phyloP scores from a whole-genome alignment of 306 rosid genomes.

The Ormosia semicastrata region DNA sequence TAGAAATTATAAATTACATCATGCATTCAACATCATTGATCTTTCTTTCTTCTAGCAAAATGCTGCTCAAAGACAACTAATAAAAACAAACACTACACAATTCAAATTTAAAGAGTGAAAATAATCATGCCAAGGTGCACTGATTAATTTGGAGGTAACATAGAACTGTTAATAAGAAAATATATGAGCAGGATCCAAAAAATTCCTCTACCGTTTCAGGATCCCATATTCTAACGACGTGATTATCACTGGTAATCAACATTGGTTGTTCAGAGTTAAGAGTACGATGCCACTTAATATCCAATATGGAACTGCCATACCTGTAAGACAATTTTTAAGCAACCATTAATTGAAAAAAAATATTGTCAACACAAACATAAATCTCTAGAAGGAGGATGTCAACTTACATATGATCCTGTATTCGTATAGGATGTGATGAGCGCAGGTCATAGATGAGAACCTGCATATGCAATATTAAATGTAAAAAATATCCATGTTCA shows the following conservation, averaged over 20 bases:
- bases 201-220: constrained; percentile 64
- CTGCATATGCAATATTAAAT: constrained; percentile 46
- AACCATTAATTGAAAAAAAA: not conserved
- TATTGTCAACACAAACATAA: constrained; percentile 1
- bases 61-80: not conserved
- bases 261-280: constrained; percentile 67
- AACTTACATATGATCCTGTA: constrained; percentile 88
- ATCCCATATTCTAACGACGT: constrained; percentile 87
- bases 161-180: constrained; percentile 12
- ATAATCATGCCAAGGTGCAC: not conserved
- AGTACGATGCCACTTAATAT: constrained; percentile 92
- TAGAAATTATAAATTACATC: not conserved
- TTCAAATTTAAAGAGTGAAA: not conserved
- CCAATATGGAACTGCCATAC: constrained; percentile 89
- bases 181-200: constrained; percentile 6
- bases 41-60: not conserved
- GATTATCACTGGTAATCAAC: constrained; percentile 77
- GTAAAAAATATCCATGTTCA: constrained; percentile 19
- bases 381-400: constrained; percentile 14
- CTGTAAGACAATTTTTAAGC: constrained; percentile 46
- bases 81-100: not conserved
- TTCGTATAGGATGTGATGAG: constrained; percentile 65
- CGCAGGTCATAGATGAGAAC: constrained; percentile 90
- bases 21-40: not conserved
- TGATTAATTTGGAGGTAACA: not conserved